Base-by-base conservation (phyloP, 495 filamentous ascomycete species). In the Podospora pseudocomata region DNA sequence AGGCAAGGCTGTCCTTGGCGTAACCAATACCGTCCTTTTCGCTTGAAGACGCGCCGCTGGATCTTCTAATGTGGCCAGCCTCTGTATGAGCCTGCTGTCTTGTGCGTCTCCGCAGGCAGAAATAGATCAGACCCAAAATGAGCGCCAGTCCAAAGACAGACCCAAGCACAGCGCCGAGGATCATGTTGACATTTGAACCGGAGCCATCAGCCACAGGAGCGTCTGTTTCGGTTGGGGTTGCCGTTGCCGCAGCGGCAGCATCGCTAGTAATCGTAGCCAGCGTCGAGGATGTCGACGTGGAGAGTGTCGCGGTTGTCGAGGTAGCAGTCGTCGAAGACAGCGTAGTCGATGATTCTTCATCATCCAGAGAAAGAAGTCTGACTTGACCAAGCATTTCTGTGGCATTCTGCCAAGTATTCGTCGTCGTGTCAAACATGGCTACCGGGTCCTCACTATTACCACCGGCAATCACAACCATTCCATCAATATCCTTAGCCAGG, bases 351-450 rank as follows among this genome's bases (percentile, higher is more conserved):
- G 70, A 68, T 30, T 77, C 75, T 9, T 49, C 39, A 49, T 49
- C 39, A 13, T 49, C 39, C 23, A 70, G 55, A 55, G 79, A 70
- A n/a, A 79, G 73, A 20, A 78, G 65, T 58, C 75, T 69, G 39
- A 82, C 67, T 57, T 83, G 74, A 7, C 79, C 83, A 66, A 98
- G 89, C 32, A 90, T 77, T 26, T 84, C 77, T 2, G 86, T 89
- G 0, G 92, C 83, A 78, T 97, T 91, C 23, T 89, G 76, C 95
- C 95, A 99, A 69, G 82, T 78, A 74, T 98, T 97, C 63, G 85
- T 78, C 27, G 85, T 87, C 63, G 89, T 86, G 74, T 97, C 86
- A 79, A 97, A 99, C 69, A 99, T 90, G 68, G 84, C 87, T 23
- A 99, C 66, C 2, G 87, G 79, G 66, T 89, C 82, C 2, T 88